These are phyloP conservation scores for Psophocarpus tetragonolobus DNA, from an alignment of 306 rosid species.

Conservation along the genomic window DNA sequence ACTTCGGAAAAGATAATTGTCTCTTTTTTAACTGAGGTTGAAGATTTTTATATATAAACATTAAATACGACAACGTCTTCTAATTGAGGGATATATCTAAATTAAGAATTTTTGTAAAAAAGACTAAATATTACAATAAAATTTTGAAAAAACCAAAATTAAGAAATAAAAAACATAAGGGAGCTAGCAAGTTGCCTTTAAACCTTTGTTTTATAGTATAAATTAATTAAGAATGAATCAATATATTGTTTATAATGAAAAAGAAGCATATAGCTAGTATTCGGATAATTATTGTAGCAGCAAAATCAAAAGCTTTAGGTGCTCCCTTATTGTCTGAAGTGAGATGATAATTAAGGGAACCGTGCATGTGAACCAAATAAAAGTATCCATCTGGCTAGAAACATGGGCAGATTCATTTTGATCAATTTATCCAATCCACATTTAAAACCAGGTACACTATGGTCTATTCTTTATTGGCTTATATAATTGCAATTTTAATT, in stretches of 20 bases:
- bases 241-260: neutral
- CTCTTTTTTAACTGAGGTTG: too few species aligned
- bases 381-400: neutral
- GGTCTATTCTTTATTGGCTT: conserved; percentile 3
- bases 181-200: too few species aligned
- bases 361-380: neutral
- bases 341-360: neutral
- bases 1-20: too few species aligned
- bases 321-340: neutral
- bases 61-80: too few species aligned
- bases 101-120: too few species aligned
- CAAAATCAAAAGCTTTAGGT: neutral
- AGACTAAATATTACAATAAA: too few species aligned
- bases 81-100: too few species aligned
- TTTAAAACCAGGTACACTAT: conserved; percentile 39
- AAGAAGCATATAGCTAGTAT: neutral
- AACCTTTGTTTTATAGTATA: neutral
- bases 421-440: neutral
- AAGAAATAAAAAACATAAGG: too few species aligned
- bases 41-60: too few species aligned
- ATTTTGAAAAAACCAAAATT: too few species aligned
- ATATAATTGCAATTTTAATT: conserved; percentile 17
- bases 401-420: conserved; percentile 32
- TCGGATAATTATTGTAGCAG: neutral
- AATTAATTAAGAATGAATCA: neutral